phyloP scores from a whole-genome alignment of 257 asterid genomes.

The Henckelia pumila region DNA sequence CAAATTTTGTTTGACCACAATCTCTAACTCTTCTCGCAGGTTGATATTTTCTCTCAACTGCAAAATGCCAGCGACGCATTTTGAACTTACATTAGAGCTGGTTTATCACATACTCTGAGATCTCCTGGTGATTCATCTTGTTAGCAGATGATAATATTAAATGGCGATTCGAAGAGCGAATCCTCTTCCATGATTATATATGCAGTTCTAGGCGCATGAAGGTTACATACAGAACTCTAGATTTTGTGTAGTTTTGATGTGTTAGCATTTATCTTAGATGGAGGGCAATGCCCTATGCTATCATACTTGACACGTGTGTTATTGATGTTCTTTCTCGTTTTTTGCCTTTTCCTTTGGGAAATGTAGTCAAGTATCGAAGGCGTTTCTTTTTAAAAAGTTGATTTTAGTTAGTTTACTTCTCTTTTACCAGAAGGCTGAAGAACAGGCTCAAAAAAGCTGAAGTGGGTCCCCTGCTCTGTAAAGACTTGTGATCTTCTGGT shows the following conservation, averaged over 20 bases:
- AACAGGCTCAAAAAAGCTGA: slow-evolving; percentile 27
- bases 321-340: neutral
- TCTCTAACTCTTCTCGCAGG: slow-evolving; percentile 47
- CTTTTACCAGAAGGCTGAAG: slow-evolving; percentile 35
- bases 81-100: slow-evolving; percentile 93
- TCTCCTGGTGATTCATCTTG: slow-evolving; percentile 20
- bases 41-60: slow-evolving; percentile 91
- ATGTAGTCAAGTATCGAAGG: neutral
- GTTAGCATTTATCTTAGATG: neutral
- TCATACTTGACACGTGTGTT: neutral
- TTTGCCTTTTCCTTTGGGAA: neutral
- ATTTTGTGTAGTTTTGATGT: neutral
- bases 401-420: neutral
- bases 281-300: neutral
- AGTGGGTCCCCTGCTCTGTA: slow-evolving; percentile 20
- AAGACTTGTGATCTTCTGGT: slow-evolving; percentile 22
- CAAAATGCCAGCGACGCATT: slow-evolving; percentile 99
- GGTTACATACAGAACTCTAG: neutral
- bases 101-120: slow-evolving; percentile 52
- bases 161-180: neutral
- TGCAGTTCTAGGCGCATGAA: neutral
- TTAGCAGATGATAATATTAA: slow-evolving; percentile 20
- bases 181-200: neutral
- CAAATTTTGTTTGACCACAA: neutral
- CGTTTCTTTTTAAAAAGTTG: neutral